Base-by-base conservation (phyloP, 148 eudicot genomes). In the Camellia sinensis region DNA sequence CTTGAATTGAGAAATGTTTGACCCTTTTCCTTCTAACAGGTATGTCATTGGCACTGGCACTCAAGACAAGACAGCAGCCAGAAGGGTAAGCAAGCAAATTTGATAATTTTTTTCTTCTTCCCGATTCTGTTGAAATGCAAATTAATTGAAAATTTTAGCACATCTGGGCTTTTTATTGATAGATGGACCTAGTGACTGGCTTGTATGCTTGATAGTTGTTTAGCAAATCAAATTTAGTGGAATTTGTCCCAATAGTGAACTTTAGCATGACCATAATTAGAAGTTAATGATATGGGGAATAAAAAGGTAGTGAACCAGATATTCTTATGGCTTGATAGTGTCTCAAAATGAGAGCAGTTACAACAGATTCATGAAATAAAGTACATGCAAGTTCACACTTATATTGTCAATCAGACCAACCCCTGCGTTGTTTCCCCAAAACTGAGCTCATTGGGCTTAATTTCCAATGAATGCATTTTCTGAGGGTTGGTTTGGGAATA, bases 21-120 rank as follows among this genome's bases (percentile, higher is more conserved):
- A 57, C 45, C 52, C 21, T 18, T 64, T 79, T 52, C 37, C 50
- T 78, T 18, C 65, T 59, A 13, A 8, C 93, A 93, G 98, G 78
- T 95, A 95, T 81, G 89, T 83, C 85, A 82, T 95, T 80, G 88
- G 86, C 77, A 83, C 86, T 86, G 91, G 91, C 50, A 52, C 91
- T 66, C 99, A 92, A 87, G 93, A 93, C 86, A 95, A 95, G 85
- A 61, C 92, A 68, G 93, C 89, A 62, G 92, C 94, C 22, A 93
- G 92, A 83, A 92, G 94, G 94, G 97, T 95, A 85, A 72, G 87
- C 15, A 52, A 46, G 87, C 15, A 52, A 46, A 11, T 37, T 57
- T 64, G 4, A 37, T 73, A 17, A 45, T 10, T 44, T 21, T 56
- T 46, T 50, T 3, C 50, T 56, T 29, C 37, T 29, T 10, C 9